Evolutionary conservation across 2,329 filamentous ascomycete species (phyloP).

Genomic region (Diaporthe ampelina): DNA sequence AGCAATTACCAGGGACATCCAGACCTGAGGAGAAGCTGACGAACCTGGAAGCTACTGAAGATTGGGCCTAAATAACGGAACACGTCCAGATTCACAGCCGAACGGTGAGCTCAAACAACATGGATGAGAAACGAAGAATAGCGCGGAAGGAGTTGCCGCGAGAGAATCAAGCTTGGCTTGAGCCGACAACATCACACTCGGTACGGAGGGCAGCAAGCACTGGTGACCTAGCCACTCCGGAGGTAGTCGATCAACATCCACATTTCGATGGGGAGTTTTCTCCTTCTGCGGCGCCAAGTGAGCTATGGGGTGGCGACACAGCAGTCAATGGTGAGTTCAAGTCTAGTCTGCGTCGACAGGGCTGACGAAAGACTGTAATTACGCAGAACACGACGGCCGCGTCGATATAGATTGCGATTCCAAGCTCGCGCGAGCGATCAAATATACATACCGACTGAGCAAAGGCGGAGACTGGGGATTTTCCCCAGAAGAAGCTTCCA

Average conservation of each 20-base stretch:
- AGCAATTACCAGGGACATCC: too few relatives aligned
- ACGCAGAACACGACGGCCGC: not conserved
- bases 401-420: not conserved
- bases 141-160: not conserved
- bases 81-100: too few relatives aligned
- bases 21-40: too few relatives aligned
- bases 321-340: not conserved
- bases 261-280: not conserved
- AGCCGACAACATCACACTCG: not conserved
- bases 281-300: not conserved
- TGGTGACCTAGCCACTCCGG: not conserved
- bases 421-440: not conserved
- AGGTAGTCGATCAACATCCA: not conserved
- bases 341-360: not conserved
- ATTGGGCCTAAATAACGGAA: too few relatives aligned
- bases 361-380: not conserved
- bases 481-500: too few relatives aligned
- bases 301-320: not conserved
- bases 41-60: too few relatives aligned
- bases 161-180: not conserved
- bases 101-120: not conserved
- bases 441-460: not conserved
- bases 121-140: not conserved
- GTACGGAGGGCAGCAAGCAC: not conserved
- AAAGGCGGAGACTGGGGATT: not conserved